Percentiles rank a stretch among this genome's conserved stretches.
Conservation (phyloP, 2,329 filamentous ascomycete species). For the Cladosporium sp. region DNA sequence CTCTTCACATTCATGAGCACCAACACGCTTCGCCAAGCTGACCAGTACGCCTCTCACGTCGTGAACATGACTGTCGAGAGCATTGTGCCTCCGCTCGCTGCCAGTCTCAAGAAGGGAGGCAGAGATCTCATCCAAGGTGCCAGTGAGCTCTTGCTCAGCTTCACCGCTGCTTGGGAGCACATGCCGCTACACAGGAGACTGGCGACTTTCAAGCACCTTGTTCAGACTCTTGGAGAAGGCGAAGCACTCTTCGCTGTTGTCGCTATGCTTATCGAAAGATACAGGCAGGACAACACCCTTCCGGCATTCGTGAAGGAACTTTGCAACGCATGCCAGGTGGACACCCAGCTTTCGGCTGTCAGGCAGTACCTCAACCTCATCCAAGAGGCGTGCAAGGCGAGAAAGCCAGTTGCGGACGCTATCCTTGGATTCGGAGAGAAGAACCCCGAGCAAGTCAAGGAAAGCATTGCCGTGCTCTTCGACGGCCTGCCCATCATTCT, state of each 20-base stretch:
- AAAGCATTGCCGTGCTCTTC: slow-evolving; percentile 41
- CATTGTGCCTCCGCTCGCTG: slow-evolving; percentile 87
- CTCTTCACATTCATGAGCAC: slow-evolving; percentile 98
- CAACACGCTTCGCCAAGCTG: slow-evolving; percentile 85
- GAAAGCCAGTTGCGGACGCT: slow-evolving; percentile 70
- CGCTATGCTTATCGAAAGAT: slow-evolving; percentile 87
- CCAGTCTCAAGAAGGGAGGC: slow-evolving; percentile 75
- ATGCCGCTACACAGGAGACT: slow-evolving; percentile 84
- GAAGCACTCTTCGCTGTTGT: slow-evolving; percentile 88
- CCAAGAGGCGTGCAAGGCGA: slow-evolving; percentile 72
- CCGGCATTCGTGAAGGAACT: slow-evolving; percentile 74
- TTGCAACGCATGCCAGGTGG: slow-evolving; percentile 69
- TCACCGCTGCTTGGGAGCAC: slow-evolving; percentile 94
- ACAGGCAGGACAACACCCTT: slow-evolving; percentile 73
- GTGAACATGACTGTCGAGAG: slow-evolving; percentile 91
- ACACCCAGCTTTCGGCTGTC: slow-evolving; percentile 71
- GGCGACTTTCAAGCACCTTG: slow-evolving; percentile 78
- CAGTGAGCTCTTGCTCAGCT: slow-evolving; percentile 89
- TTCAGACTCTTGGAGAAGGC: slow-evolving; percentile 78
- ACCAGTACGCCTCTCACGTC: slow-evolving; percentile 95
- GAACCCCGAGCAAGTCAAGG: slow-evolving; percentile 34
- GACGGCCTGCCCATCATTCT: slow-evolving; percentile 41
- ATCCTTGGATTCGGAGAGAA: slow-evolving; percentile 65
- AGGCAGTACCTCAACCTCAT: slow-evolving; percentile 75
- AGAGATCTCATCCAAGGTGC: slow-evolving; percentile 78